Evolutionary conservation across 257 asterid species (phyloP), one percentile per base, ranked within the genome.

Genomic region (Plantago ovata): DNA sequence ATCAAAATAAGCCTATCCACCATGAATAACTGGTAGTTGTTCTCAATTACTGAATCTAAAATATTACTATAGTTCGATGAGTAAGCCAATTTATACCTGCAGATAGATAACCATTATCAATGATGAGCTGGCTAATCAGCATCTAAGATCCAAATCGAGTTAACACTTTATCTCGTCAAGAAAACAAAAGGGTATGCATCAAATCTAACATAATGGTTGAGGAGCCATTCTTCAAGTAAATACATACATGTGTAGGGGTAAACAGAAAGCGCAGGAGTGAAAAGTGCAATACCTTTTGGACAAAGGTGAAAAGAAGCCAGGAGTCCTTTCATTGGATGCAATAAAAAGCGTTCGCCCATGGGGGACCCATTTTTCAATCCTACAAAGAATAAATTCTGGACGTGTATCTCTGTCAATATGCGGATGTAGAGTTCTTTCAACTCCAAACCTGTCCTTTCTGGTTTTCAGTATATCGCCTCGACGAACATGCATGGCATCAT

Each of bases 401-500:
- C 73, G 97, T 16, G 99, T 93, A 70, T 93, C 99, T 72, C 96
- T 68, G 67, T 93, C 99, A 16, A 93, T 73, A 76, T 86, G 99
- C 54, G 99, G 99, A 74, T 86, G 95, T 62, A 79, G 60, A 68
- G 79, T 76, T 61, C 99, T 79, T 0, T 73, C 88, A 60, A 82
- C 86, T 11, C 99, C 97, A 56, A 71, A 79, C 63, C 97, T 79
- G 64, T 93, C 97, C 77, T 89, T 93, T 48, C 96, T 87, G 38
- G 86, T 89, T 68, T 86, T 93, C 70, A 93, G 58, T 64, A 53
- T 79, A 78, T 93, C 99, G 28, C 99, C 99, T 61, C 99, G 84
- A 20, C 99, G 95, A 55, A 93, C 94, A 75, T 93, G 99, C 41
- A 93, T 84, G 38, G 97, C 97, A 79, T 84, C 95, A 64, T 93